Percentiles rank a stretch among this genome's conserved stretches.
phyloP scores from a whole-genome alignment of 495 filamentous ascomycete species.

The Aspergillus avenaceus region DNA sequence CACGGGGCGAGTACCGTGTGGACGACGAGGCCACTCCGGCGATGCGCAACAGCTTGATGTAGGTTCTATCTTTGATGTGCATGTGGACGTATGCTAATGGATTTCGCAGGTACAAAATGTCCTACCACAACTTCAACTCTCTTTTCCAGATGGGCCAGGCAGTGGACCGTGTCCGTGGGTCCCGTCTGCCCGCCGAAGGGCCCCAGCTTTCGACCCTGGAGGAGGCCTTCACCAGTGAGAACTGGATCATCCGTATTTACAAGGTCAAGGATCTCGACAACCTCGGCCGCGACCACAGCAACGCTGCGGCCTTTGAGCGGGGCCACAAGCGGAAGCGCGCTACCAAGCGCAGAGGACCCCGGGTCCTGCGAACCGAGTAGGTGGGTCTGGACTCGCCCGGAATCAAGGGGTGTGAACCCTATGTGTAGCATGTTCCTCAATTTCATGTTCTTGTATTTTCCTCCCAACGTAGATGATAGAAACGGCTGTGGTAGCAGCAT shows the following conservation, averaged over 20 bases:
- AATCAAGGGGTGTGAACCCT: no score
- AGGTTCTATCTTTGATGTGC: no score
- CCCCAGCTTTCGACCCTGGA: constrained; percentile 86
- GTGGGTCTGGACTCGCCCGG: background rate
- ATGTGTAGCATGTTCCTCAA: constrained; percentile 7
- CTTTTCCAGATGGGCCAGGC: constrained; percentile 93
- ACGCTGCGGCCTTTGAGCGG: constrained; percentile 81
- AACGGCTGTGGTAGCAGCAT: background rate
- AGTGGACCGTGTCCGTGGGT: constrained; percentile 81
- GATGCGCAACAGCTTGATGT: constrained; percentile 99
- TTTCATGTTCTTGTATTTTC: constrained; percentile 14
- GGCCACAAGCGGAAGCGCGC: constrained; percentile 93
- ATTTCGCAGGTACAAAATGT: constrained; percentile 93
- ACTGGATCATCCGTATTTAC: constrained; percentile 99
- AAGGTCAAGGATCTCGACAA: constrained; percentile 99
- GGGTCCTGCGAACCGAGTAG: constrained; percentile 78
- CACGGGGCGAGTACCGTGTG: constrained; percentile 91
- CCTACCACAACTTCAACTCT: constrained; percentile 93
- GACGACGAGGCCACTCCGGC: constrained; percentile 92
- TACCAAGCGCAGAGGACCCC: constrained; percentile 71
- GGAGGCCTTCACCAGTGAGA: constrained; percentile 98
- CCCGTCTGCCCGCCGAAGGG: constrained; percentile 75
- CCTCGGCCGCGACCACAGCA: constrained; percentile 81
- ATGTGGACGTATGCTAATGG: constrained; percentile 34
- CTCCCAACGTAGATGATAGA: constrained; percentile 9